These are phyloP conservation scores for Phytopythium cucurbitacearum DNA, from an alignment of 352 stramenopile species.

Conservation along the genomic window DNA sequence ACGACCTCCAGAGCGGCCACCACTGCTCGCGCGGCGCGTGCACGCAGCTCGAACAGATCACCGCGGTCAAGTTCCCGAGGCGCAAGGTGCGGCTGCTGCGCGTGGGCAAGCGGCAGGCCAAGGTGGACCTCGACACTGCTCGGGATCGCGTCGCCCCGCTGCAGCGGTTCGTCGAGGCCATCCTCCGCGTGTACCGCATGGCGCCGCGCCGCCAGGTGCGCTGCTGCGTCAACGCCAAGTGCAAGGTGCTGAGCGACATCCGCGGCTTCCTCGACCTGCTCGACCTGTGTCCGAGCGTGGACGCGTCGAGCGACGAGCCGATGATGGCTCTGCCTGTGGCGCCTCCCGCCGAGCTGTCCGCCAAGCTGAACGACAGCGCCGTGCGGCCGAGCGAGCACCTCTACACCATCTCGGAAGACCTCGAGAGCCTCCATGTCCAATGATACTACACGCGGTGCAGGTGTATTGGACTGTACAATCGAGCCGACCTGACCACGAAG, in stretches of 20 bases:
- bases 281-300: slow-evolving; percentile 17
- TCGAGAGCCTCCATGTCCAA: slow-evolving; percentile 24
- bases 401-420: slow-evolving; percentile 55
- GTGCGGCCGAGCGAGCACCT: slow-evolving; percentile 22
- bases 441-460: slow-evolving; percentile 8
- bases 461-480: neutral
- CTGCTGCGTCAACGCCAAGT: slow-evolving; percentile 54
- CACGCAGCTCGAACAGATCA: slow-evolving; percentile 31
- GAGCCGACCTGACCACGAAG: too few species aligned
- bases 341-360: too few species aligned
- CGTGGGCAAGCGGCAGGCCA: slow-evolving; percentile 3
- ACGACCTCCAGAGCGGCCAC: slow-evolving; percentile 8
- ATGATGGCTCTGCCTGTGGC: too few species aligned
- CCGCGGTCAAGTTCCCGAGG: slow-evolving; percentile 48
- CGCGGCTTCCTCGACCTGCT: slow-evolving; percentile 45
- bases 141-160: slow-evolving; percentile 32
- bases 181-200: slow-evolving; percentile 46
- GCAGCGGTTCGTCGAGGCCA: slow-evolving; percentile 46
- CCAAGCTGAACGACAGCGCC: too few species aligned
- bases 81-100: slow-evolving; percentile 29
- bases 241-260: slow-evolving; percentile 34
- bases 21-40: slow-evolving; percentile 44
- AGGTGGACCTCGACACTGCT: slow-evolving; percentile 22
- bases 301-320: slow-evolving; percentile 8
- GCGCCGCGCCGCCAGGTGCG: slow-evolving; percentile 43